phyloP scores from a whole-genome alignment of 1,284 basidiomycete genomes.

The Meripilus lineatus region DNA sequence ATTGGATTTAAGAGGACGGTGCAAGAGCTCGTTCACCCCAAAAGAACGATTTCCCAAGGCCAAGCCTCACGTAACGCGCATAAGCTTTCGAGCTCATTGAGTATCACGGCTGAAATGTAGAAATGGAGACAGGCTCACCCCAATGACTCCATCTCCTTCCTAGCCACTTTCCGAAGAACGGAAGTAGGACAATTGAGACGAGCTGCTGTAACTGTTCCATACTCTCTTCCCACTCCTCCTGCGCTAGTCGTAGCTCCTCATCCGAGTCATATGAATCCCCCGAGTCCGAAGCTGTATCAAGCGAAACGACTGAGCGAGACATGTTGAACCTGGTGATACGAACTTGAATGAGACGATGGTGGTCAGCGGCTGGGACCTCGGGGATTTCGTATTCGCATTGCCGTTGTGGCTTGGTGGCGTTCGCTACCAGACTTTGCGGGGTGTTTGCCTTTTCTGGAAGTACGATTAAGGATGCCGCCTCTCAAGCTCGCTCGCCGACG shows the following conservation, averaged over 20 bases:
- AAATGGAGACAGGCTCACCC: constrained; percentile 46
- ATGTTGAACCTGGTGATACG: constrained; percentile 20
- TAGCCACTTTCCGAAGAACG: constrained; percentile 84
- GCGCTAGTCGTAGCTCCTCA: constrained; percentile 70
- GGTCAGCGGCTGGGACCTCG: too few relatives aligned
- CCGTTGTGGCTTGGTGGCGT: too few relatives aligned
- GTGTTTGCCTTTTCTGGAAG: too few relatives aligned
- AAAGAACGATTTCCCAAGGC: constrained; percentile 66
- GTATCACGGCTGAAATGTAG: constrained; percentile 8
- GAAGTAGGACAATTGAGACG: constrained; percentile 75
- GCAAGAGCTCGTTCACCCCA: constrained; percentile 33
- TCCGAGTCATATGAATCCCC: constrained; percentile 60
- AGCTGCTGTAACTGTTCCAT: constrained; percentile 80
- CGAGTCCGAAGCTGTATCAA: constrained; percentile 36
- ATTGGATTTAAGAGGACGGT: constrained; percentile 1
- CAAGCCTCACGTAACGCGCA: constrained; percentile 64
- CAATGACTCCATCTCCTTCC: constrained; percentile 84
- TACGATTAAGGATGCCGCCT: too few relatives aligned
- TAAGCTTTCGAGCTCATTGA: constrained; percentile 46
- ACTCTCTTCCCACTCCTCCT: constrained; percentile 92
- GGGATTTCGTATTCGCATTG: too few relatives aligned
- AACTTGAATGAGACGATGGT: too few relatives aligned
- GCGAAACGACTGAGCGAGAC: constrained; percentile 40
- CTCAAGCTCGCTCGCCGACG: too few relatives aligned
- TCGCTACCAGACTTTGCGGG: too few relatives aligned